Percentiles rank a stretch among this genome's conserved stretches.
Conservation (phyloP, 371 early-diverging fungal genomes). For the Lichtheimia hyalospora region DNA sequence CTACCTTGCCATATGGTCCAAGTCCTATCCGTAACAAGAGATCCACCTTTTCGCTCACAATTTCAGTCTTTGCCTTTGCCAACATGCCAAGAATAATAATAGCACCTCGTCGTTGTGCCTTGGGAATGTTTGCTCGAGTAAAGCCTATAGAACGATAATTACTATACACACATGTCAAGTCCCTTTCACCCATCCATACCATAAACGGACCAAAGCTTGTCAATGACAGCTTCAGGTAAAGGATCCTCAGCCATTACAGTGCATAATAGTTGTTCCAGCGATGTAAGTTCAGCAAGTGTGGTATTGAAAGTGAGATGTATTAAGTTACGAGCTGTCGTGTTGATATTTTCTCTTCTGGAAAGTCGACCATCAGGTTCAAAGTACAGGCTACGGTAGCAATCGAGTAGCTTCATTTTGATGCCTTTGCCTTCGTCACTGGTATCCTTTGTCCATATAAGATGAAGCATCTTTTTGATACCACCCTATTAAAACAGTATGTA, state of each 20-base stretch:
- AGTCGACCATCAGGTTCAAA: conserved; percentile 64
- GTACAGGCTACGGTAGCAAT: conserved; percentile 79
- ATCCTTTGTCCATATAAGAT: conserved; percentile 93
- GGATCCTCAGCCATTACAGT: conserved; percentile 63
- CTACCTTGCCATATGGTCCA: conserved; percentile 75
- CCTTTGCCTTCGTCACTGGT: conserved; percentile 81
- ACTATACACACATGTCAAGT: neutral
- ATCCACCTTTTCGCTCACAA: conserved; percentile 83
- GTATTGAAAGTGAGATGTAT: conserved; percentile 81
- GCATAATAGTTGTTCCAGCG: conserved; percentile 87
- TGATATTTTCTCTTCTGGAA: conserved; percentile 61
- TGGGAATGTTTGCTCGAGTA: conserved; percentile 62
- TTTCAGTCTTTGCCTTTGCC: conserved; percentile 76
- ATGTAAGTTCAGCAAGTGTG: conserved; percentile 90
- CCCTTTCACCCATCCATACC: conserved; percentile 25
- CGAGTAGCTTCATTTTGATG: conserved; percentile 76
- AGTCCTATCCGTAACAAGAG: conserved; percentile 82
- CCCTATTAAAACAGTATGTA: conserved; percentile 40
- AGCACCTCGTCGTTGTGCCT: conserved; percentile 83
- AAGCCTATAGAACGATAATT: conserved; percentile 44
- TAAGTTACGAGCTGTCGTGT: conserved; percentile 68
- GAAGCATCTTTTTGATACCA: conserved; percentile 92
- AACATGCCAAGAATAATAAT: conserved; percentile 92
- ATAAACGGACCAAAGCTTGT: conserved; percentile 88
- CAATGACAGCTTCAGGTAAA: conserved; percentile 69